Evolutionary conservation across 768 basidiomycete genomes (phyloP).

Genomic region (Cystofilobasidium ferigula): DNA sequence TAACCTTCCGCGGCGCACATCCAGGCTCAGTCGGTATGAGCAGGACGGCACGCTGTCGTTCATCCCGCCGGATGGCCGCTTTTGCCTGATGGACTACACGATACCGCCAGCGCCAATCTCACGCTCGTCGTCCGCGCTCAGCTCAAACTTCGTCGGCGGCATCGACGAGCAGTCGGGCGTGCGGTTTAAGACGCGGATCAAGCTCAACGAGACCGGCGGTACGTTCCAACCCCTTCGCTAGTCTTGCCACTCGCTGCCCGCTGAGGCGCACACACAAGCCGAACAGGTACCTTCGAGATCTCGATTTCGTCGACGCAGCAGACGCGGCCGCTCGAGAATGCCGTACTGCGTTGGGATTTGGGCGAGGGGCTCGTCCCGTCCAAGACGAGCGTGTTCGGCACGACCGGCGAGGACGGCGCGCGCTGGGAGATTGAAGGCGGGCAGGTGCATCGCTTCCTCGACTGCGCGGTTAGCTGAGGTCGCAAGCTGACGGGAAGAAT

Average conservation of each 20-base stretch:
- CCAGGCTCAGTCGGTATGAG: constrained; percentile 57
- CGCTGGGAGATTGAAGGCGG: constrained; percentile 72
- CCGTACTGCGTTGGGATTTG: constrained; percentile 60
- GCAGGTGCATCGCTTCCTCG: constrained; percentile 42
- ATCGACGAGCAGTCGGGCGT: constrained; percentile 22
- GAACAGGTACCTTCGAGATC: constrained; percentile 36
- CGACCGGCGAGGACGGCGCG: constrained; percentile 43
- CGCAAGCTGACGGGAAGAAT: background rate
- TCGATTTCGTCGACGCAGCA: constrained; percentile 32
- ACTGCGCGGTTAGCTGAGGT: background rate
- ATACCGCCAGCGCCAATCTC: constrained; percentile 43
- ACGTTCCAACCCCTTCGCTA: constrained; percentile 42
- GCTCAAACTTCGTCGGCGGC: constrained; percentile 12
- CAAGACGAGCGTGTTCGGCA: constrained; percentile 52
- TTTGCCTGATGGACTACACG: constrained; percentile 73
- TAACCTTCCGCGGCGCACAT: background rate
- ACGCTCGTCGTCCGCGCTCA: constrained; percentile 42
- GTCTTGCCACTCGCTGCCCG: constrained; percentile 54
- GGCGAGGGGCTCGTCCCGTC: constrained; percentile 57
- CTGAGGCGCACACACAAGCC: constrained; percentile 45
- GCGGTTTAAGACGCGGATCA: constrained; percentile 35
- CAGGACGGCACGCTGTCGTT: constrained; percentile 72
- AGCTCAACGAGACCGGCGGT: constrained; percentile 44
- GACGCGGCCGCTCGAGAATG: constrained; percentile 54
- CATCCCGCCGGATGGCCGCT: constrained; percentile 84